These are phyloP conservation scores for Cardamine chenopodiifolia DNA, from an alignment of 345 rosid species.

Conservation along the genomic window DNA sequence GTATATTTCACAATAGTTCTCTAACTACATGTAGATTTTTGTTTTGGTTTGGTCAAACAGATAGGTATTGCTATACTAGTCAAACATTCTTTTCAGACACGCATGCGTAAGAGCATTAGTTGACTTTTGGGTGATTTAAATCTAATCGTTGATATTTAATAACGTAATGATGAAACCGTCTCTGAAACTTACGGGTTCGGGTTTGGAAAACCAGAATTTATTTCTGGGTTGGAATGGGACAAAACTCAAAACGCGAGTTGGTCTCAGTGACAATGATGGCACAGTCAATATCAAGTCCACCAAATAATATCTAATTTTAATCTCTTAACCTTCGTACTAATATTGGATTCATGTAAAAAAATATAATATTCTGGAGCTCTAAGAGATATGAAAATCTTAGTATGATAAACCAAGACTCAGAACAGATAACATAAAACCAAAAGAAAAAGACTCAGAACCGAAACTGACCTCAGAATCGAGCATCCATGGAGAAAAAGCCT, in stretches of 20 bases:
- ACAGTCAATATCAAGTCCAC: background rate
- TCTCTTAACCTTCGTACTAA: background rate
- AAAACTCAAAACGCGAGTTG: background rate
- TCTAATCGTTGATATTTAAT: background rate
- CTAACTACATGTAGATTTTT: background rate
- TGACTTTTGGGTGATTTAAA: constrained; percentile 21
- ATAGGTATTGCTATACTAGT: background rate
- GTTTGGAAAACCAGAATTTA: no score
- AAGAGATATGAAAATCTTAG: background rate
- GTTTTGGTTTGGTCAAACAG: background rate
- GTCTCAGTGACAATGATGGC: background rate
- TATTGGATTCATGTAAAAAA: background rate
- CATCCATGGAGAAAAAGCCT: constrained; percentile 23
- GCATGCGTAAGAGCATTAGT: constrained; percentile 4
- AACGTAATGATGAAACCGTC: background rate
- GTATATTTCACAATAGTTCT: background rate
- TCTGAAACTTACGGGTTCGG: background rate
- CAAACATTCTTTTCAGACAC: constrained; percentile 3
- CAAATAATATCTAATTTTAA: background rate
- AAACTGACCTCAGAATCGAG: constrained; percentile 34
- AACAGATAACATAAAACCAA: background rate
- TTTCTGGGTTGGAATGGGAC: background rate
- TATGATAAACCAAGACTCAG: background rate
- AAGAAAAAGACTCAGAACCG: background rate
- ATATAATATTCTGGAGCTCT: background rate